Evolutionary conservation across 768 basidiomycete species (phyloP), one percentile per base, ranked within the genome.

Genomic region (Amanita jacksonii): DNA sequence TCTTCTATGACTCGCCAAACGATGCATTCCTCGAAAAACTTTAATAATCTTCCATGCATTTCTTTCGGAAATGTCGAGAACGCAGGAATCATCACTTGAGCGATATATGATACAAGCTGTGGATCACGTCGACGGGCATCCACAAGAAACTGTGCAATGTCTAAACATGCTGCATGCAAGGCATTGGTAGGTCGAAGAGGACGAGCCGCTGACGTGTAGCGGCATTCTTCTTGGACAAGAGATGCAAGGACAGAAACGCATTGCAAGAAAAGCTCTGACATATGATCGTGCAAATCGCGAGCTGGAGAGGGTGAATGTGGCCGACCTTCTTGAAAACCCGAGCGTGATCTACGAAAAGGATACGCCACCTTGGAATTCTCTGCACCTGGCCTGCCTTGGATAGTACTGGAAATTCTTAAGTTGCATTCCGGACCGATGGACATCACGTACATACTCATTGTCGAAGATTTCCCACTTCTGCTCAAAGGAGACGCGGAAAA

Each of bases 161-260:
- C 85, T 24, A 92, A 62, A 3, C 72, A 73, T 22, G 82, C 58
- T 1, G 77, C 71, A 52, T 90, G 88, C n/a, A 92, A 61, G 3
- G 85, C 69, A 54, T 86, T 77, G 3, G 86, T 83, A 10, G 88
- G 88, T 22, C 76, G 70, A 0, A 67, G 67, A 2, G 80, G 84
- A 3, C 81, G 71, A 12, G 81, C 78, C 7, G 62, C 67, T 2
- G 75, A 69, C 48, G 72, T 72, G 59, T 76, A 85, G 2, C 85
- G 76, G 54, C 84, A 84, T 54, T 90, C 88, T 46, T 83, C 79
- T 4, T 66, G 60, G 13, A 88, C 65, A 16, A 90, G 63, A 1
- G 78, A 85, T n/a, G 68, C 68, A 25, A 82, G 68, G 27, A 77
- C 60, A 20, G 68, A 71, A 9, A 82, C 71, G 56, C 80, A 84